phyloP scores from a whole-genome alignment of 768 basidiomycete genomes.

The Suillus subaureus region DNA sequence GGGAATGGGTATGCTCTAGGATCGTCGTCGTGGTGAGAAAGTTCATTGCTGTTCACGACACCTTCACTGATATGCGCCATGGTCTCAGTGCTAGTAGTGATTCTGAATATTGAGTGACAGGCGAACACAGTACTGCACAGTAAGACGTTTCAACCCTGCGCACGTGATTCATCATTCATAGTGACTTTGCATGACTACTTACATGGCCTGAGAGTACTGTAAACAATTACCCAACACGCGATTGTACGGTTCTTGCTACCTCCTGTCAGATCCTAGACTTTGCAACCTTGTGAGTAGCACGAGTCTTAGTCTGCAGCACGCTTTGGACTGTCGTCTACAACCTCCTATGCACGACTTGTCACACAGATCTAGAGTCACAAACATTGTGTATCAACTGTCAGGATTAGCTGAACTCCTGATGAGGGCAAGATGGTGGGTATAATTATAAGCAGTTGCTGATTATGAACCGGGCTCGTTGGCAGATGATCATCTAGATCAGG shows the following conservation, averaged over 20 bases:
- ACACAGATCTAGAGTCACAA: neutral
- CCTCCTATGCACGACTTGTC: neutral
- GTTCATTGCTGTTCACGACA: neutral
- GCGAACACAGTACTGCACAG: neutral
- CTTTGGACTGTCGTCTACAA: no score
- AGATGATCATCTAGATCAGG: neutral
- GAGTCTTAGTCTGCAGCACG: no score
- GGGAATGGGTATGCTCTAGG: slow-evolving; percentile 25
- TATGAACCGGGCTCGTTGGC: no score
- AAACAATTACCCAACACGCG: neutral
- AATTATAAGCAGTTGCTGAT: no score
- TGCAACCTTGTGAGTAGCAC: neutral
- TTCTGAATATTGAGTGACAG: neutral
- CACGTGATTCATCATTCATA: neutral
- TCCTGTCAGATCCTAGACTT: neutral
- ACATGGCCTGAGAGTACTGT: no score
- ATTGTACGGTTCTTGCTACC: no score
- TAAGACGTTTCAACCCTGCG: no score
- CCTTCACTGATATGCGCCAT: neutral
- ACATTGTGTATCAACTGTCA: no score
- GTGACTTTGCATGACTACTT: no score
- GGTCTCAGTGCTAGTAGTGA: neutral
- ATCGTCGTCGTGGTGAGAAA: neutral
- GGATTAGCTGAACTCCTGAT: no score
- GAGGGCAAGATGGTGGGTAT: no score